phyloP scores from a whole-genome alignment of 257 asterid genomes.

The Scutellaria galericulata region DNA sequence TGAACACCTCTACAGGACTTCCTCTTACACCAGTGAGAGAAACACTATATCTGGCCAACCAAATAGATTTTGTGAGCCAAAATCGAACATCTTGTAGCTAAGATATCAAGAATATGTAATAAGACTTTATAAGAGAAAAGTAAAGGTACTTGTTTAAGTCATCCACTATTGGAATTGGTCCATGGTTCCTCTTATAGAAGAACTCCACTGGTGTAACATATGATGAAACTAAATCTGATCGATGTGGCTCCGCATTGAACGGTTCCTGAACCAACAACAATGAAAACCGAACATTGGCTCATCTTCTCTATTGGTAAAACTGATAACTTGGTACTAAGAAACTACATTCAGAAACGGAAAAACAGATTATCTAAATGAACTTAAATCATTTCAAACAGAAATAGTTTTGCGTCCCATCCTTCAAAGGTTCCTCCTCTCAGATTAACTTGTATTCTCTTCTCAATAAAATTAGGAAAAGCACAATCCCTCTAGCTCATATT shows the following conservation, averaged over 20 bases:
- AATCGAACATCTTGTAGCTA: background rate
- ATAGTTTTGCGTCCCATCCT: background rate
- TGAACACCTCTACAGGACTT: slow-evolving; percentile 58
- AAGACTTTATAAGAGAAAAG: background rate
- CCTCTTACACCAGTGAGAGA: slow-evolving; percentile 59
- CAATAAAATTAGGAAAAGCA: background rate
- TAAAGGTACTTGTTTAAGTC: slow-evolving; percentile 67
- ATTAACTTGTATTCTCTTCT: background rate
- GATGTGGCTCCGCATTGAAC: slow-evolving; percentile 93
- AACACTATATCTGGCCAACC: slow-evolving; percentile 66
- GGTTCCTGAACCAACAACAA: slow-evolving; percentile 66
- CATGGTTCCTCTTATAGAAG: slow-evolving; percentile 96
- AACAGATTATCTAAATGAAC: background rate
- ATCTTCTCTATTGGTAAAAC: background rate
- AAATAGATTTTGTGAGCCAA: slow-evolving; percentile 34
- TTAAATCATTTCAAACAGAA: background rate
- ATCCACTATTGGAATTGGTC: slow-evolving; percentile 88
- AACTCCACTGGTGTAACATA: slow-evolving; percentile 84
- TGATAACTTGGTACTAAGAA: background rate
- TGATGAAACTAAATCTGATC: slow-evolving; percentile 66
- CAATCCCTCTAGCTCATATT: background rate
- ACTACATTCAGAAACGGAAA: background rate
- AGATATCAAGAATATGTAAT: background rate
- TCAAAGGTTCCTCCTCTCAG: background rate
- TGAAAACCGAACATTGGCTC: background rate